phyloP scores from a whole-genome alignment of 768 basidiomycete species.

The Boletus barrowsii region DNA sequence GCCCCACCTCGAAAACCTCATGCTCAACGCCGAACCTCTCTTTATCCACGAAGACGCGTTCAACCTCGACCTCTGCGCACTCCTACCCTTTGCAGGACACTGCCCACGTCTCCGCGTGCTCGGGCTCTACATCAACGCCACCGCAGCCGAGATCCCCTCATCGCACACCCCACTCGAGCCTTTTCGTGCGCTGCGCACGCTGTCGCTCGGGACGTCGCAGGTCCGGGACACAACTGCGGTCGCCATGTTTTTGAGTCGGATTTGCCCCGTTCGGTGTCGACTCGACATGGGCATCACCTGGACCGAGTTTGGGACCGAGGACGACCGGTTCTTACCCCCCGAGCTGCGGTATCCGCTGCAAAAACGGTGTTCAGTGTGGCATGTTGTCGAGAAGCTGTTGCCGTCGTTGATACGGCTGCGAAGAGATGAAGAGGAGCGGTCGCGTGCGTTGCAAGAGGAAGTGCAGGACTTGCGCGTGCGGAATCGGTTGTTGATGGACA shows the following conservation, averaged over 20 bases:
- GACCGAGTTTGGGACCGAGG: constrained; percentile 26
- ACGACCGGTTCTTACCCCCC: constrained; percentile 9
- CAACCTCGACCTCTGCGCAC: constrained; percentile 37
- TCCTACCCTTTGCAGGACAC: constrained; percentile 39
- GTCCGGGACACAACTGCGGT: constrained; percentile 42
- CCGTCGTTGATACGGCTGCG: constrained; percentile 44
- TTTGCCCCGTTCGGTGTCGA: constrained; percentile 43
- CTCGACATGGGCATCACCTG: constrained; percentile 51
- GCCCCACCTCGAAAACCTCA: constrained; percentile 42
- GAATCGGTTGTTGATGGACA: constrained; percentile 42
- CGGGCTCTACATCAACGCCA: constrained; percentile 39
- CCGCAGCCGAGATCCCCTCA: constrained; percentile 17
- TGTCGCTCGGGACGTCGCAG: constrained; percentile 52
- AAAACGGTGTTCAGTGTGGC: constrained; percentile 38
- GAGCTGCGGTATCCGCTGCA: constrained; percentile 5
- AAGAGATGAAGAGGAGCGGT: constrained; percentile 41
- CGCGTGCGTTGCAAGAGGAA: constrained; percentile 39
- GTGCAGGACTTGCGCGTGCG: constrained; percentile 50
- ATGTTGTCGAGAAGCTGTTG: constrained; percentile 39
- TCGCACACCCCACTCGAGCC: constrained; percentile 7
- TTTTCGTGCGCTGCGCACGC: constrained; percentile 16
- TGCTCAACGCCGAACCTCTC: constrained; percentile 49
- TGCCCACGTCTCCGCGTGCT: constrained; percentile 37
- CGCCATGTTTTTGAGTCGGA: constrained; percentile 51
- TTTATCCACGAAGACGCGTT: constrained; percentile 11